Evolutionary conservation across 257 asterid genomes (phyloP), one percentile per base, ranked within the genome.

Genomic region (Forsythia viridissima): DNA sequence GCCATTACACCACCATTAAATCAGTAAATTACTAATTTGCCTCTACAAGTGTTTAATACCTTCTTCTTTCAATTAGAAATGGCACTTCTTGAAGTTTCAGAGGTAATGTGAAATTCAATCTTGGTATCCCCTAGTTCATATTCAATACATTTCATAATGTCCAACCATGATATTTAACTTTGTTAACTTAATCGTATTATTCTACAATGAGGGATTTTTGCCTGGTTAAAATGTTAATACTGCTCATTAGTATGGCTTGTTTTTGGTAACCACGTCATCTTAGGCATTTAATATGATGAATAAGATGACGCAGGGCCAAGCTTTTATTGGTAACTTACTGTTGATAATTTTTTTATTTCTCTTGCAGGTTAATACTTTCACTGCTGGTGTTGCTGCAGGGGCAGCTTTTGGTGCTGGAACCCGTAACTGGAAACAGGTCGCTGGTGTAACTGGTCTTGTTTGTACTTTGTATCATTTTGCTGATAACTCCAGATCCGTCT

Each of bases 371-470:
- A 92, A 91, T 87, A 86, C 92, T 63, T 75, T 93, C 69, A 79
- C 91, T 13, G 98, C 97, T 3, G 97, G 98, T 70, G 91, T 80
- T 72, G 89, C 89, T 77, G 93, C 96, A 18, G 98, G 98, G 80
- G 92, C 96, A 41, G 97, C 90, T 67, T 78, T 85, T 70, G 97
- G 96, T 80, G 93, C 89, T 68, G 92, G 98, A 44, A 86, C 90
- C 72, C 89, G 94, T 20, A 90, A 90, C 39, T 91, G 98, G 98
- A 94, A 90, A 84, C 98, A 91, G 86, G 91, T 86, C 34, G 98
- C 97, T 21, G 91, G 90, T 46, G 51, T 87, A 73, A 88, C 94
- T 66, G 96, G 96, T 73, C 82, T 93, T 48, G 83, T 84, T 70
- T 92, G 96, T 78, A 88, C 93, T 46, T 18, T 88, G 41, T 84